phyloP scores from a whole-genome alignment of 129 eudicot genomes.

The Lactuca sativa region DNA sequence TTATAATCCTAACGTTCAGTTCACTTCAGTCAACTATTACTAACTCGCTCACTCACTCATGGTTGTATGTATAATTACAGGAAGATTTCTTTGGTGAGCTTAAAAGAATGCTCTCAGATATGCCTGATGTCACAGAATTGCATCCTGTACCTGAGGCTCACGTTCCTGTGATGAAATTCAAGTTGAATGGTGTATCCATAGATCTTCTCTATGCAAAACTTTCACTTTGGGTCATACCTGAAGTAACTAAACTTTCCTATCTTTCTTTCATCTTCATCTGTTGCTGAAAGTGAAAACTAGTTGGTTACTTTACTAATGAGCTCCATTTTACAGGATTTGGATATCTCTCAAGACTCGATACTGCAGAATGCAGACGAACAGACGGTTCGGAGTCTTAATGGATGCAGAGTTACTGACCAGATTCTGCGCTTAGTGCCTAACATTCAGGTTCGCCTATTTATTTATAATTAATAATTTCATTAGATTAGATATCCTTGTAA shows the following conservation, averaged over 20 bases:
- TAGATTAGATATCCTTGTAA: not conserved
- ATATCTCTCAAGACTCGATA: slow-evolving; percentile 90
- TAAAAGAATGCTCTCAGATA: slow-evolving; percentile 72
- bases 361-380: slow-evolving; percentile 89
- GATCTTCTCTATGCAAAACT: slow-evolving; percentile 95
- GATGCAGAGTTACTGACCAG: slow-evolving; percentile 95
- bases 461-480: not conserved
- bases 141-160: slow-evolving; percentile 95
- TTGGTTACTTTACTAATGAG: slow-evolving; percentile 6
- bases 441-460: slow-evolving; percentile 58
- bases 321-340: slow-evolving; percentile 66
- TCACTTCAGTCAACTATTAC: not conserved
- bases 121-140: slow-evolving; percentile 84
- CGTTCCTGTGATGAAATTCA: slow-evolving; percentile 90
- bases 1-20: not conserved
- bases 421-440: slow-evolving; percentile 90
- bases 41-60: not conserved
- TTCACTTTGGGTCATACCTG: slow-evolving; percentile 91
- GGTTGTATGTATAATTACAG: slow-evolving; percentile 33
- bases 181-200: slow-evolving; percentile 85
- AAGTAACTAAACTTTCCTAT: slow-evolving; percentile 41
- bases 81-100: slow-evolving; percentile 97
- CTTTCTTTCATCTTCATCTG: not conserved
- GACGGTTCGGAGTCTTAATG: slow-evolving; percentile 95
- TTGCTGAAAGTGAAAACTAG: not conserved